Percentiles rank a stretch among this genome's conserved stretches.
These are phyloP conservation scores for Otatea glauca DNA, from an alignment of 176 grass and related monocot genomes.

Conservation along the genomic window DNA sequence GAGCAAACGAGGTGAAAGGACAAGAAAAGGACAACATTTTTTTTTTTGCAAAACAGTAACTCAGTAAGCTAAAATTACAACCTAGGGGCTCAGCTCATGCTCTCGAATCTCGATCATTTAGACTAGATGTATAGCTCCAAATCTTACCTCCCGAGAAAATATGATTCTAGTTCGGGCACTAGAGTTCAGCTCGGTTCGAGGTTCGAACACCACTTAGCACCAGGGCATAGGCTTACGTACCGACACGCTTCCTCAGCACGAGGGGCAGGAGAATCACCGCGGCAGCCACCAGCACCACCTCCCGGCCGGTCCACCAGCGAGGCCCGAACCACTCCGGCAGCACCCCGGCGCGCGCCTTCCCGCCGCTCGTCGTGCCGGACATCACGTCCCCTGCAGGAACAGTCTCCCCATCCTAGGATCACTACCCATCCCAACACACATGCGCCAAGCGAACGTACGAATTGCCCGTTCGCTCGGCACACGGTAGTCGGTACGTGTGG, in stretches of 20 bases:
- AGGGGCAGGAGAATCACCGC: conserved; percentile 65
- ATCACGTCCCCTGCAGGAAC: conserved; percentile 69
- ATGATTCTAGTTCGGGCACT: too few relatives aligned
- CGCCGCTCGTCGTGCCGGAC: conserved; percentile 49
- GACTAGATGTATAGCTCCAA: too few relatives aligned
- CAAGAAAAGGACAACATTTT: not conserved
- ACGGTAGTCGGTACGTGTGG: not conserved
- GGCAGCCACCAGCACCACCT: conserved; percentile 54
- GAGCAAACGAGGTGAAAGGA: not conserved
- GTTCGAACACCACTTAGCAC: too few relatives aligned
- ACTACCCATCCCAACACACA: not conserved
- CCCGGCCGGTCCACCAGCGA: conserved; percentile 73
- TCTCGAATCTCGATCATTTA: too few relatives aligned
- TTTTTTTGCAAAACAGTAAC: not conserved
- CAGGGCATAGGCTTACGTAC: conserved; percentile 39
- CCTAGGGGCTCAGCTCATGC: too few relatives aligned
- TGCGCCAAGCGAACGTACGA: too few relatives aligned
- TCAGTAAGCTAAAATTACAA: too few relatives aligned
- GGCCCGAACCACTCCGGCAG: conserved; percentile 79
- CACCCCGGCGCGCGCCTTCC: conserved; percentile 50
- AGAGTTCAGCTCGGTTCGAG: too few relatives aligned
- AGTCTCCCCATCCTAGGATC: not conserved
- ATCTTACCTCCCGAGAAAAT: too few relatives aligned
- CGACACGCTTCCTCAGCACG: conserved; percentile 64
- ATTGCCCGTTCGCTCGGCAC: not conserved